A percentile compares a stretch with the other conserved stretches of the same genome.
Conservation (phyloP, 495 filamentous ascomycete species). For the Halenospora varia region DNA sequence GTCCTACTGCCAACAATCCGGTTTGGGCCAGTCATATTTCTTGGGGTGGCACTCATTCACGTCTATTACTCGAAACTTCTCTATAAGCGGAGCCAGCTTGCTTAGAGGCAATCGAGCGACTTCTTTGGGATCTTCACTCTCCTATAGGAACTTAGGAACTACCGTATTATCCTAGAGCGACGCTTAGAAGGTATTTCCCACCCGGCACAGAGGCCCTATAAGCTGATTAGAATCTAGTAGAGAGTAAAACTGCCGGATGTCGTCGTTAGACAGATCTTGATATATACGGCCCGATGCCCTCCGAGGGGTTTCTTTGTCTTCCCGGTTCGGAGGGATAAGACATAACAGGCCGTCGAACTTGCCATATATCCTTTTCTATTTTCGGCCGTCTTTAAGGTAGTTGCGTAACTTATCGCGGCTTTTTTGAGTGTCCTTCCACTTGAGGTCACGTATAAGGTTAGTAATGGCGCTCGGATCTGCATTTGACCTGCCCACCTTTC, state of each 20-base stretch:
- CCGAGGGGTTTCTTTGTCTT: not conserved
- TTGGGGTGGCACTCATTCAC: not conserved
- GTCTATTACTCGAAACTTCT: not conserved
- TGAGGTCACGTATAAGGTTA: not conserved
- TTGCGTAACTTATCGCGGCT: not conserved
- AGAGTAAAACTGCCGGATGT: not conserved
- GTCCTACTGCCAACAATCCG: not conserved
- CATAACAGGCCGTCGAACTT: not conserved
- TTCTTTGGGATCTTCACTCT: not conserved
- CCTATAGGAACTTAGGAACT: not conserved
- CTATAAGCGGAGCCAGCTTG: not conserved
- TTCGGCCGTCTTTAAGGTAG: not conserved
- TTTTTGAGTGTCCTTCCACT: not conserved
- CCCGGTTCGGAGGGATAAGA: not conserved
- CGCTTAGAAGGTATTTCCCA: not conserved
- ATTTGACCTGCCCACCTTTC: not conserved
- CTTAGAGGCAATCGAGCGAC: not conserved
- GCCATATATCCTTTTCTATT: not conserved
- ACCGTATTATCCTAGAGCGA: not conserved
- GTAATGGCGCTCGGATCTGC: not conserved
- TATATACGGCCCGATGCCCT: not conserved
- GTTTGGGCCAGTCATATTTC: not conserved
- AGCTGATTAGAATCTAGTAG: not conserved
- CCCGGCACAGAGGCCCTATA: not conserved
- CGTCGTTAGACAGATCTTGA: not conserved